phyloP scores from a whole-genome alignment of 208 protist species.

The Acanthamoeba rhysodes region DNA sequence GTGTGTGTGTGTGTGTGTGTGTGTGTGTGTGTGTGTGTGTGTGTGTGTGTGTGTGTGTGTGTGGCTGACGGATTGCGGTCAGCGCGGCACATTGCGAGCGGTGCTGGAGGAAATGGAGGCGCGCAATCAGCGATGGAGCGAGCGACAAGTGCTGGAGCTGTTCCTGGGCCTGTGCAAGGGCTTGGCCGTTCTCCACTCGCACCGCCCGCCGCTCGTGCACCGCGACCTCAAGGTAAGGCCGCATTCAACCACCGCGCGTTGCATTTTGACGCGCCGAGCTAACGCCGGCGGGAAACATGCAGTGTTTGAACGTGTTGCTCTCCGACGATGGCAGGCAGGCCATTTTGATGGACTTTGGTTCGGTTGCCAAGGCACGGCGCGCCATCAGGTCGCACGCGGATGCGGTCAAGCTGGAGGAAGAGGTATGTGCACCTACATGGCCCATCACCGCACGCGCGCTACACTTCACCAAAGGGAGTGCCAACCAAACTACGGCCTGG shows the following conservation, averaged over 20 bases:
- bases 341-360: conserved; percentile 13
- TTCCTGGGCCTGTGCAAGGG: background rate
- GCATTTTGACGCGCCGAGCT: too few species aligned
- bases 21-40: too few species aligned
- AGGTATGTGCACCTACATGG: background rate
- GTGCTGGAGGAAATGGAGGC: background rate
- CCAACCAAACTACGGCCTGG: too few species aligned
- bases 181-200: background rate
- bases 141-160: background rate
- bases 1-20: too few species aligned
- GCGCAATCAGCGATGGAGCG: conserved; percentile 2
- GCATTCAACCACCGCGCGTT: too few species aligned
- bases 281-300: too few species aligned
- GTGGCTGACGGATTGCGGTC: too few species aligned
- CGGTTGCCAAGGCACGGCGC: background rate
- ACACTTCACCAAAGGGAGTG: too few species aligned
- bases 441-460: too few species aligned
- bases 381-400: background rate
- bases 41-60: too few species aligned
- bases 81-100: conserved; percentile 2
- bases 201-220: background rate
- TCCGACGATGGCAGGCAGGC: background rate
- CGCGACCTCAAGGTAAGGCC: background rate
- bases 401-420: background rate
- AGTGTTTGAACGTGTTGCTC: conserved; percentile 7